These are phyloP conservation scores for Pythium periplocum DNA, from an alignment of 352 stramenopile species.

Conservation along the genomic window DNA sequence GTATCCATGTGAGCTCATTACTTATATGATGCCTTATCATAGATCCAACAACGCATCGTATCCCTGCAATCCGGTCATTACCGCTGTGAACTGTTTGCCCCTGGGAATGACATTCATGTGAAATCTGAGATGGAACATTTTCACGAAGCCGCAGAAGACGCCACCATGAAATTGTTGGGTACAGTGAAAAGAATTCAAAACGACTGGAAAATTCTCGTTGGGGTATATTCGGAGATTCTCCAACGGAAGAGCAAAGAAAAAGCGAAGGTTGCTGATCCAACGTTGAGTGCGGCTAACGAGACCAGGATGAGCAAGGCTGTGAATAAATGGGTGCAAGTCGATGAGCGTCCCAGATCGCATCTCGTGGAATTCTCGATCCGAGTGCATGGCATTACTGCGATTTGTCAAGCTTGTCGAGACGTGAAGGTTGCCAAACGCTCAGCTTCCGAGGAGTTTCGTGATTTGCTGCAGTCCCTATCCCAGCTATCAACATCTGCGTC, in stretches of 20 bases:
- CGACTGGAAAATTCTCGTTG: slow-evolving; percentile 43
- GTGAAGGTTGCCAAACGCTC: slow-evolving; percentile 71
- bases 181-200: slow-evolving; percentile 18
- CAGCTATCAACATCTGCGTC: neutral
- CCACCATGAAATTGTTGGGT: neutral
- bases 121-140: slow-evolving; percentile 26
- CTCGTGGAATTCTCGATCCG: slow-evolving; percentile 53
- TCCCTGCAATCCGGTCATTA: slow-evolving; percentile 6
- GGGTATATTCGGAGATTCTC: slow-evolving; percentile 33
- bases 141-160: slow-evolving; percentile 8
- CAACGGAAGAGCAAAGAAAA: slow-evolving; percentile 12
- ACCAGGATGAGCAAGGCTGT: slow-evolving; percentile 36
- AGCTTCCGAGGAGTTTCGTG: slow-evolving; percentile 63
- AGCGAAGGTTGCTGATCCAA: slow-evolving; percentile 33
- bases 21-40: too few species aligned
- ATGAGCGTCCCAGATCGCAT: slow-evolving; percentile 13
- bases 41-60: too few species aligned
- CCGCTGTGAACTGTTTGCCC: slow-evolving; percentile 28
- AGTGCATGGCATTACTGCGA: slow-evolving; percentile 32
- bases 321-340: slow-evolving; percentile 15
- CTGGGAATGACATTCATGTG: slow-evolving; percentile 27
- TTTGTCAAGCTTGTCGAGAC: slow-evolving; percentile 58
- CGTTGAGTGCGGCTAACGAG: slow-evolving; percentile 67
- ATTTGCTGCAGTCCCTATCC: slow-evolving; percentile 45
- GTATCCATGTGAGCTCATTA: neutral